Evolutionary conservation across 805 yeast genomes (phyloP), one percentile per base, ranked within the genome.

Genomic region (Ogataea chonburiensis): DNA sequence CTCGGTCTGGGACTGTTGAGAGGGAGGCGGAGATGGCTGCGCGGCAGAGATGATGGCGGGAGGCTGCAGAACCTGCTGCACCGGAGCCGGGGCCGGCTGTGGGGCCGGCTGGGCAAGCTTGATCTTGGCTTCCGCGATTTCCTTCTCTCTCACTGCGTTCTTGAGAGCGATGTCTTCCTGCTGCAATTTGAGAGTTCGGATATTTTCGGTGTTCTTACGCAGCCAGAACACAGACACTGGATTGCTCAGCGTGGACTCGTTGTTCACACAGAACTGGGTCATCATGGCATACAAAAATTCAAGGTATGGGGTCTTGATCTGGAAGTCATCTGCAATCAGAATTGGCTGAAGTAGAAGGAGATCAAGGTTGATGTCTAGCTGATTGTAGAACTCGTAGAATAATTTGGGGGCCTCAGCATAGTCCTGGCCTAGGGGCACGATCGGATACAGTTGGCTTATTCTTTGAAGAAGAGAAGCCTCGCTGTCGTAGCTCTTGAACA

Each of bases 241-340:
- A 34, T 57, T 54, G 4, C 39, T 36, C n/a, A 68, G 54, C 15
- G 60, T 48, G 17, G 66, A 66, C n/a, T 47, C 42, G 43, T 78
- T 79, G 41, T 73, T 61, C 41, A 67, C 70, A 37, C 67, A 70
- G 36, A 67, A 71, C 56, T 83, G 89, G 45, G 85, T 78, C 67
- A 83, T 66, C 36, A 79, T 73, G 3, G 95, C 87, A 56, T 86
- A 89, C 39, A 86, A 64, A 49, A 86, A 86, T 63, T 89, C 97
- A 57, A 89, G 68, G 57, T 89, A 89, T 2, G 97, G 96, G 0
- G 96, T 86, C 56, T 83, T 81, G 37, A 87, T 79, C 31, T 82
- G 80, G 55, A 76, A 75, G 56, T 88, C 96, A 63, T 88, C 96
- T n/a, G 93, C 95, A 39, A 88, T 67, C 37, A 89, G 66, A 34